Percentiles rank a stretch among this genome's conserved stretches.
Conservation (phyloP, 768 basidiomycete genomes). For the Collybia sp. region DNA sequence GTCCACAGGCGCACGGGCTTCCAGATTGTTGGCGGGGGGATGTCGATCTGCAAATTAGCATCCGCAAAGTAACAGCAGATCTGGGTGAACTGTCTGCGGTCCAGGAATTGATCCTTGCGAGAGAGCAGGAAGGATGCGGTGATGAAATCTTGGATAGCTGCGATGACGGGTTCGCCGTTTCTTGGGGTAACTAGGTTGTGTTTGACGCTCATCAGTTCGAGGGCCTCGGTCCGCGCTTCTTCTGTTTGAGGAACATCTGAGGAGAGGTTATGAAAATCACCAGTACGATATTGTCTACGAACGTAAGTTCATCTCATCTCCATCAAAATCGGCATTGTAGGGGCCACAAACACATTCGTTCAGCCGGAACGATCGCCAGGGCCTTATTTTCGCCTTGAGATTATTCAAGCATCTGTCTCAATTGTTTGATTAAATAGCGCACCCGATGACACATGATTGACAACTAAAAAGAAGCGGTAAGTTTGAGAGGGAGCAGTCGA, state of each 20-base stretch:
- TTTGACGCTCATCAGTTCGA: conserved; percentile 96
- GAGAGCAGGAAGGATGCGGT: conserved; percentile 97
- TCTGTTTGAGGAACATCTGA: conserved; percentile 98
- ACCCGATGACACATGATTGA: conserved; percentile 99
- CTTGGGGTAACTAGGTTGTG: conserved; percentile 96
- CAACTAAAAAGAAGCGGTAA: conserved; percentile 41
- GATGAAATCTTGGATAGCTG: conserved; percentile 99
- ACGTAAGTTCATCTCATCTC: conserved; percentile 99
- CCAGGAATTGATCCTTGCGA: conserved; percentile 87
- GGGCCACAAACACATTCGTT: conserved; percentile 99
- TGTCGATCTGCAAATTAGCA: conserved; percentile 87
- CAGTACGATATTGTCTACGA: conserved; percentile 20
- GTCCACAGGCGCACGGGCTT: conserved; percentile 95
- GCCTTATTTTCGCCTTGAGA: conserved; percentile 76
- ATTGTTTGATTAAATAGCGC: conserved; percentile 12
- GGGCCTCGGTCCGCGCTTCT: conserved; percentile 94
- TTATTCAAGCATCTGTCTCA: too few species aligned
- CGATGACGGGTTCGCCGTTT: conserved; percentile 98
- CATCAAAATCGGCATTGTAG: conserved; percentile 99
- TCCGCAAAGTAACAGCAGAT: conserved; percentile 94
- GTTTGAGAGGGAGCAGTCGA: conserved; percentile 2
- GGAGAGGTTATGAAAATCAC: conserved; percentile 3
- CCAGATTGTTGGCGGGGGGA: conserved; percentile 92
- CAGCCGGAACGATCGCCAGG: conserved; percentile 95
- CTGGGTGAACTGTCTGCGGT: conserved; percentile 92